A percentile compares a stretch with the other conserved stretches of the same genome.
phyloP scores from a whole-genome alignment of 148 eudicot genomes.

The Diospyros lotus region DNA sequence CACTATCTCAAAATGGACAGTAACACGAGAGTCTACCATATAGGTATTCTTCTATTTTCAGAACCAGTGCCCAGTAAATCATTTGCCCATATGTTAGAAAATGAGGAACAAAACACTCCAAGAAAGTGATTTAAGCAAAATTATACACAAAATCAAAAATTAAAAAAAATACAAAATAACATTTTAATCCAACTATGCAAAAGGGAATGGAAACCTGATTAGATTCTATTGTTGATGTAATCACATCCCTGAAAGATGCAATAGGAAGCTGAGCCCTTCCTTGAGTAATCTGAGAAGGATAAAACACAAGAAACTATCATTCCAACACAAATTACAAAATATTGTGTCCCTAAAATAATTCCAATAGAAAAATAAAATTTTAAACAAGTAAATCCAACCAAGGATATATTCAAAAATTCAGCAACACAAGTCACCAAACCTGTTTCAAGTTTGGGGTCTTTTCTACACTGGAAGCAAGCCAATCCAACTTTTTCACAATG shows the following conservation, averaged over 20 bases:
- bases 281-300: slow-evolving; percentile 48
- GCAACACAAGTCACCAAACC: slow-evolving; percentile 30
- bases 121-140: not conserved
- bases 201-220: slow-evolving; percentile 54
- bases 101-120: not conserved
- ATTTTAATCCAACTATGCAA: not conserved
- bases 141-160: not conserved
- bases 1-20: not conserved
- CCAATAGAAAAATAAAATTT: not conserved
- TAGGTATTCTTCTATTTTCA: not conserved
- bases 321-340: not conserved
- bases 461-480: slow-evolving; percentile 34
- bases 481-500: slow-evolving; percentile 45
- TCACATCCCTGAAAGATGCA: slow-evolving; percentile 63
- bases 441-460: slow-evolving; percentile 40
- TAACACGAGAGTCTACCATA: not conserved
- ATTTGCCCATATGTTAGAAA: not conserved
- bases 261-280: slow-evolving; percentile 82
- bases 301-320: slow-evolving; percentile 10
- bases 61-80: not conserved
- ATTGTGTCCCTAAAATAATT: not conserved
- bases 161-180: not conserved
- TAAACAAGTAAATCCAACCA: not conserved
- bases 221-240: slow-evolving; percentile 54
- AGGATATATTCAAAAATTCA: not conserved